Percentiles rank a stretch among this genome's conserved stretches.
These are phyloP conservation scores for Xylaria sp. DNA, from an alignment of 2,329 filamentous ascomycete species.

Conservation along the genomic window DNA sequence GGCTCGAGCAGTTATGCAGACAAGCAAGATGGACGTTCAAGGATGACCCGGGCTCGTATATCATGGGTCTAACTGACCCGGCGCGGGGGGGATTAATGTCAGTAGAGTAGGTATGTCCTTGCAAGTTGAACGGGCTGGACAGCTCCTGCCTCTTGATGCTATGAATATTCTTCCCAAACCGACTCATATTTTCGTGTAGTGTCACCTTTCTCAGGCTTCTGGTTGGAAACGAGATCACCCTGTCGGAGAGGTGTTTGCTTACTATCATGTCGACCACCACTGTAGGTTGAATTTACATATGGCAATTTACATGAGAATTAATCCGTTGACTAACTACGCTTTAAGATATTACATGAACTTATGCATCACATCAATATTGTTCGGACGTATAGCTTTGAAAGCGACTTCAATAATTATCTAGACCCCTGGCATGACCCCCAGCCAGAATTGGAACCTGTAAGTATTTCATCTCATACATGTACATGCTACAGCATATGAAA, in stretches of 20 bases:
- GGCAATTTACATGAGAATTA: not conserved
- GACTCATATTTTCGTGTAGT: conserved; percentile 1
- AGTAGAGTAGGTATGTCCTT: conserved; percentile 17
- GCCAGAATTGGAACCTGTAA: not conserved
- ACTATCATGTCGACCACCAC: not conserved
- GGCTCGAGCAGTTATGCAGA: not conserved
- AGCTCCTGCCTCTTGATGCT: not conserved
- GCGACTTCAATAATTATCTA: not conserved
- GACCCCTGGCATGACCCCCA: not conserved
- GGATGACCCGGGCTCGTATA: not conserved
- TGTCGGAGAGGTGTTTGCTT: conserved; percentile 10
- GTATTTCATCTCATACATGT: not conserved
- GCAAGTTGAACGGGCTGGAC: not conserved
- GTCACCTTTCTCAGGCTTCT: not conserved
- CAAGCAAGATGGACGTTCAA: not conserved
- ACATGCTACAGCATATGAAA: not conserved
- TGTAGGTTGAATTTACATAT: not conserved
- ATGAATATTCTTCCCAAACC: not conserved
- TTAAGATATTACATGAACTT: conserved; percentile 15
- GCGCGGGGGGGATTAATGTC: not conserved
- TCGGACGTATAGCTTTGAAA: not conserved
- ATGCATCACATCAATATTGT: not conserved
- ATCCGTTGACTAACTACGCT: not conserved
- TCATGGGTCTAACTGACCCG: not conserved
- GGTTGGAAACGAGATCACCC: not conserved